A percentile compares a stretch with the other conserved stretches of the same genome.
phyloP scores from a whole-genome alignment of 352 stramenopile species.

The Phytophthora multivora region DNA sequence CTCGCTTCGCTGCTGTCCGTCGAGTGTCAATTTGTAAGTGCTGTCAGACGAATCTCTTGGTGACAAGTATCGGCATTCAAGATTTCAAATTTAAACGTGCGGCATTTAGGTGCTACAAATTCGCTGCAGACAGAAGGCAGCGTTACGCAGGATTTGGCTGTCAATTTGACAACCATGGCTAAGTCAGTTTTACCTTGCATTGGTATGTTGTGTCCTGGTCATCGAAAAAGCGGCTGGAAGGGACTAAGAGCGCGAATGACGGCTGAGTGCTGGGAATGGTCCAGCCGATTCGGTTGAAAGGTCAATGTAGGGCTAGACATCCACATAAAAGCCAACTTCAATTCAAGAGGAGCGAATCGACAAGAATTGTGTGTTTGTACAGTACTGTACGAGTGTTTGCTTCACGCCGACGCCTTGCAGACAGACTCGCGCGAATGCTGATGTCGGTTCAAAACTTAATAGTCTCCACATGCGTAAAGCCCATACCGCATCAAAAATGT shows the following conservation, averaged over 20 bases:
- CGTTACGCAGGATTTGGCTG: background rate
- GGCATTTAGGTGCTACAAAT: background rate
- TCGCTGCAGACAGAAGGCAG: background rate
- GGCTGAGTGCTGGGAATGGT: background rate
- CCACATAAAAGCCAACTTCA: background rate
- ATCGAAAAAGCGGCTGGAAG: background rate
- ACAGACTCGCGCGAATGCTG: too few species aligned
- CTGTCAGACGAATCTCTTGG: background rate
- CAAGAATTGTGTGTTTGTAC: conserved; percentile 1
- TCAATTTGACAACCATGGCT: background rate
- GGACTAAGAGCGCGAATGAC: background rate
- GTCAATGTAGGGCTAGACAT: background rate
- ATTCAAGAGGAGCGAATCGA: conserved; percentile 2
- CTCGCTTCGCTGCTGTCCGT: background rate
- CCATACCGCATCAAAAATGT: too few species aligned
- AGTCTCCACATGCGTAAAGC: too few species aligned
- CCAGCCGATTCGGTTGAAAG: conserved; percentile 6
- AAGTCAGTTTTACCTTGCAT: background rate
- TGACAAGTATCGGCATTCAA: background rate
- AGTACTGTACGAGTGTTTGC: background rate
- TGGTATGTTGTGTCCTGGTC: background rate
- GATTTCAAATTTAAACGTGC: background rate
- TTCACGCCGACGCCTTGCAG: background rate
- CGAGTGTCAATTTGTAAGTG: background rate
- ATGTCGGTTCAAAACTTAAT: too few species aligned